A percentile compares a stretch with the other conserved stretches of the same genome.
phyloP scores from a whole-genome alignment of 345 rosid species.

The Eutrema yunnanense region DNA sequence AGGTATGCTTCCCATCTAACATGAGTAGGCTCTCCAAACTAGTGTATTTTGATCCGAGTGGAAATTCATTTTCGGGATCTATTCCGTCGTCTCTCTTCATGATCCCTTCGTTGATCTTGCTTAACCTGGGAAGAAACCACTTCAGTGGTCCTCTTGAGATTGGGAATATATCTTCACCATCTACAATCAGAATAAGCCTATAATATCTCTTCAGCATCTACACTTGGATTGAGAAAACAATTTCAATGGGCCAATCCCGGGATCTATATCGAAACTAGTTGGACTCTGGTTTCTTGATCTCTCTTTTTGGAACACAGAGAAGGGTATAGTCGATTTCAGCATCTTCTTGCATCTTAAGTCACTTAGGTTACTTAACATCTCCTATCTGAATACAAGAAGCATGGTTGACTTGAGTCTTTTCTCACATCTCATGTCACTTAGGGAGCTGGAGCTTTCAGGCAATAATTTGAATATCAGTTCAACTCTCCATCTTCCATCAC shows the following conservation, averaged over 20 bases:
- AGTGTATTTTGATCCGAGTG: background rate
- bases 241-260: conserved; percentile 20
- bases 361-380: background rate
- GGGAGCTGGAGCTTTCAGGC: background rate
- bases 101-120: background rate
- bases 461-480: background rate
- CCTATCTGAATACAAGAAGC: background rate
- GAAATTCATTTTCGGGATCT: background rate
- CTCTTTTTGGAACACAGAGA: background rate
- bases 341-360: conserved; percentile 16
- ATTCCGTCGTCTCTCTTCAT: background rate
- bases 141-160: conserved; percentile 9
- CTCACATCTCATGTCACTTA: background rate
- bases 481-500: background rate
- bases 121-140: background rate
- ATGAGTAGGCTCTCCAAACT: background rate
- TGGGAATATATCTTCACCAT: conserved; percentile 3
- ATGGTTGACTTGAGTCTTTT: background rate
- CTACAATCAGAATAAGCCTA: no score
- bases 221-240: background rate
- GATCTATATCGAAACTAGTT: conserved; percentile 3
- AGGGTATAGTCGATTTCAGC: background rate
- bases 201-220: conserved; percentile 1
- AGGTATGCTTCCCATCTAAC: conserved; percentile 19
- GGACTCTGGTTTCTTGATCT: background rate